Base-by-base conservation (phyloP, 1,284 basidiomycete genomes). In the Ceratorhiza oryzae-sativae region DNA sequence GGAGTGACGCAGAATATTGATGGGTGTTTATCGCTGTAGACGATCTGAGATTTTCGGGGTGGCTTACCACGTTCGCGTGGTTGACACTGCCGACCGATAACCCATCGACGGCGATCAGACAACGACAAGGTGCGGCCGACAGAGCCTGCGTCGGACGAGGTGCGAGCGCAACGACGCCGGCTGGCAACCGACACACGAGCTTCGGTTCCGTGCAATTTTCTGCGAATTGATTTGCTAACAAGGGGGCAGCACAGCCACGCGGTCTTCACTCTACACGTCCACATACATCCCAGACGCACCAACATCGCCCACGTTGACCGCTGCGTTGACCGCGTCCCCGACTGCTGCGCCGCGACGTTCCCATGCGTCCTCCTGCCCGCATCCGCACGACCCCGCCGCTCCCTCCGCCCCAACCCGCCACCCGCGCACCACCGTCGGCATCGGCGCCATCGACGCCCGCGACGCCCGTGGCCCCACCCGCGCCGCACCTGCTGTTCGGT, bases 161-260 rank as follows among this genome's bases (percentile, higher is more conserved):
- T n/a, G n/a, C n/a, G n/a, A n/a, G n/a, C n/a, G n/a, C n/a, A 30
- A 30, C 25, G 48, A 51, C 48, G 23, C 9, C 48, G 18, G 18
- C 53, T 30, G 32, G 32, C 53, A 36, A 56, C 8, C 58, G 58
- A 39, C 58, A 25, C 3, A n/a, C 30, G 23, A n/a, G 55, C 30
- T 56, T 12, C 58, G 41, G 58, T 41, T 60, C 58, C 58, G 39
- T 60, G 41, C 58, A 60, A 60, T 60, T 60, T 60, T 60, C 58
- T 41, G 41, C 32, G 4, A 41, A 58, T 56, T 56, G 49, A 65
- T 53, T 49, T 49, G 62, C 25, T 55, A 23, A 13, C 36, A 39
- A 6, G 13, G 53, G 46, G 2, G 6, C 39, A 45, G 58, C 41
- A 60, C 41, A 42, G 58, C 58, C 58, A 60, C 58, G 15, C 15